These are phyloP conservation scores for Metschnikowia henanensis DNA, from an alignment of 805 yeast species.

Conservation along the genomic window DNA sequence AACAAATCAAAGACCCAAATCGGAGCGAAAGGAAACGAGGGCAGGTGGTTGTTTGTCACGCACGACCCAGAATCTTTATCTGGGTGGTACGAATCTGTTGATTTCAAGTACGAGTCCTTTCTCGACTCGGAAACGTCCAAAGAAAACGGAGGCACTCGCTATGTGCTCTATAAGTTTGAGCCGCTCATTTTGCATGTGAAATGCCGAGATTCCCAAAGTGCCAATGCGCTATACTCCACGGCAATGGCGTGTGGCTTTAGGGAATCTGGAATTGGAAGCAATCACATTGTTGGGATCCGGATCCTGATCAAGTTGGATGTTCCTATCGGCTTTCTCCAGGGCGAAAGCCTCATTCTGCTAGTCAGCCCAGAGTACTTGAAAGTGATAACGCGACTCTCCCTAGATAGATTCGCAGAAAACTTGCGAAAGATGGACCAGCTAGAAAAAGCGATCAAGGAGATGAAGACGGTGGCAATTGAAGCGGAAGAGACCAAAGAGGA, in stretches of 20 bases:
- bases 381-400: constrained; percentile 52
- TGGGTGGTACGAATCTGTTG: constrained; percentile 46
- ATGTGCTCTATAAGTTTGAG: constrained; percentile 75
- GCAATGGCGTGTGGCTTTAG: constrained; percentile 88
- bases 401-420: constrained; percentile 69
- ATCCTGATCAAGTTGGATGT: constrained; percentile 72
- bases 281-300: constrained; percentile 75
- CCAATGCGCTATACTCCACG: constrained; percentile 59
- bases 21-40: constrained; percentile 86
- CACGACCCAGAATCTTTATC: constrained; percentile 55
- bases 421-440: constrained; percentile 52
- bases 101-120: constrained; percentile 16
- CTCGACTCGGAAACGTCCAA: constrained; percentile 1
- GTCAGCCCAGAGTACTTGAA: constrained; percentile 54
- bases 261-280: constrained; percentile 83
- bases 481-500: constrained; percentile 55
- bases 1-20: constrained; percentile 47
- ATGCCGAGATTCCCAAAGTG: constrained; percentile 60
- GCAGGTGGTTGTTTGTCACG: constrained; percentile 79
- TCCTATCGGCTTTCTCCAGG: constrained; percentile 64
- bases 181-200: constrained; percentile 84
- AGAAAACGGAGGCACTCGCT: constrained; percentile 37
- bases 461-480: constrained; percentile 18
- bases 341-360: constrained; percentile 33
- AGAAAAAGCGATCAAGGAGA: constrained; percentile 38